Evolutionary conservation across 768 basidiomycete genomes (phyloP), one percentile per base, ranked within the genome.

Genomic region (Thelephora aurantiotincta): DNA sequence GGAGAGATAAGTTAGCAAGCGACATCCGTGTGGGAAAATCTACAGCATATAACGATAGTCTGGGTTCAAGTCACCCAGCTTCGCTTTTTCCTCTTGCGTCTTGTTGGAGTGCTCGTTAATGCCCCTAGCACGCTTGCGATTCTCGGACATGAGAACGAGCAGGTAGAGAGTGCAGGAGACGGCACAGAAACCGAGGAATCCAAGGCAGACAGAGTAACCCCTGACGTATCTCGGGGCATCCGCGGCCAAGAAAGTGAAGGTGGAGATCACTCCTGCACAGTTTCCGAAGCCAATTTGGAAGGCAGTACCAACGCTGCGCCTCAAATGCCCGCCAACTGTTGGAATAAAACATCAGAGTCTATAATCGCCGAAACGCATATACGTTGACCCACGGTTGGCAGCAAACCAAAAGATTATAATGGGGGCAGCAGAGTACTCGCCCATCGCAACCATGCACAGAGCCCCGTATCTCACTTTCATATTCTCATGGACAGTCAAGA

Each of bases 221-320:
- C 59, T n/a, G n/a, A n/a, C n/a, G n/a, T n/a, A n/a, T n/a, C n/a
- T n/a, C n/a, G n/a, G n/a, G n/a, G n/a, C n/a, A 47, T 60, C 57
- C 42, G 54, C 53, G 11, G 58, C 47, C 48, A 58, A 58, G 59
- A 60, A 60, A 20, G 56, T 34, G 47, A 56, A 60, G 33, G 51
- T 49, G 43, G 59, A 53, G 50, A 60, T 57, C 53, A 60, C 57
- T 16, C 58, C 59, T 36, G 57, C 36, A 59, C 58, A 53, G 50
- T 60, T 60, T 3, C 58, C 59, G 48, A 60, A 60, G 9, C 59
- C 59, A 26, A 60, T 50, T 34, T 60, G 59, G 49, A 49, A 60
- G 12, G 56, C 59, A 13, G 54, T 56, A 13, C 56, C 58, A 12
- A 60, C 55, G 2, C 56, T 54, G 5, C 59, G 46, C 35, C 57